Evolutionary conservation across 768 basidiomycete species (phyloP).

Genomic region (Mycena venus): DNA sequence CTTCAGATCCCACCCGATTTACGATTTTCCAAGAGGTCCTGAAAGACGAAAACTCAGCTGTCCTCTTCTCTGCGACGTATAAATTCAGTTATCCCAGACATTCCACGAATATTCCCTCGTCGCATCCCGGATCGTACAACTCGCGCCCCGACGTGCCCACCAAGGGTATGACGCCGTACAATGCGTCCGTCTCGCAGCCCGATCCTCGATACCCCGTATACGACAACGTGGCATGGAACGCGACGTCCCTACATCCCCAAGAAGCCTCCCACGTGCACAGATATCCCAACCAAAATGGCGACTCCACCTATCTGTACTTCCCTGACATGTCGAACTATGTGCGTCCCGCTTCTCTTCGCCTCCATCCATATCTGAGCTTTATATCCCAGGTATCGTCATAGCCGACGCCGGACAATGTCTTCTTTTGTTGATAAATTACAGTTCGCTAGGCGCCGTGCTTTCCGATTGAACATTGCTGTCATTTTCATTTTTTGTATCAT

Average conservation of each 20-base stretch:
- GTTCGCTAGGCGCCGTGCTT: background rate
- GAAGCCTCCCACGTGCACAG: slow-evolving; percentile 20
- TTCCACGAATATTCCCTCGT: background rate
- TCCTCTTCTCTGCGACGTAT: slow-evolving; percentile 73
- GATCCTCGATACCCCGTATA: background rate
- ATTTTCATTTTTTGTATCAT: background rate
- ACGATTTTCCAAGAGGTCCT: slow-evolving; percentile 76
- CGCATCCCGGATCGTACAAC: background rate
- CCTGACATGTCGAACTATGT: background rate
- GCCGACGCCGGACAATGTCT: background rate
- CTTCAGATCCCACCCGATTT: slow-evolving; percentile 74
- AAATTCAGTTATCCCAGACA: slow-evolving; percentile 60
- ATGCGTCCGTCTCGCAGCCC: background rate
- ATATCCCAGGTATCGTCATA: background rate
- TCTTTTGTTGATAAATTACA: background rate
- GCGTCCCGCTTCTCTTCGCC: background rate
- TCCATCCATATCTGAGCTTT: background rate
- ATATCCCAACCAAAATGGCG: background rate
- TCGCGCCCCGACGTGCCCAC: background rate
- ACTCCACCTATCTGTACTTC: slow-evolving; percentile 2
- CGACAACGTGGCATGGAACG: background rate
- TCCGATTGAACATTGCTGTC: too few species aligned
- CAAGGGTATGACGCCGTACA: background rate
- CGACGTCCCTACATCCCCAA: background rate
- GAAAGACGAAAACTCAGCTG: slow-evolving; percentile 47